phyloP scores from a whole-genome alignment of 305 asterid genomes.

The Rubia peregrina region DNA sequence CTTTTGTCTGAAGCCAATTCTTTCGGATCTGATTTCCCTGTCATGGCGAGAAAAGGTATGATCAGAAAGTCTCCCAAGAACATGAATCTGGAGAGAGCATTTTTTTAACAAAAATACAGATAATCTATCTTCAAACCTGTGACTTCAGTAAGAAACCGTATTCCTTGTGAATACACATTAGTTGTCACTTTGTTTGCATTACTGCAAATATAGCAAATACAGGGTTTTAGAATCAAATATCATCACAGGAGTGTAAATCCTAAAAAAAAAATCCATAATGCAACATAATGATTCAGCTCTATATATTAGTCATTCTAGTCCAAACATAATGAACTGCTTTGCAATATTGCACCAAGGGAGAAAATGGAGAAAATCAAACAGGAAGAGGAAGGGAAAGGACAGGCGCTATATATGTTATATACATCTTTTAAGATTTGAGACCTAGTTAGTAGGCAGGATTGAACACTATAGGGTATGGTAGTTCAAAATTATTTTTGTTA shows the following conservation, averaged over 20 bases:
- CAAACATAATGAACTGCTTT: neutral
- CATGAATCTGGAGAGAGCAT: neutral
- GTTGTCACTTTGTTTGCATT: constrained; percentile 82
- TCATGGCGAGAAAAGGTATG: constrained; percentile 4
- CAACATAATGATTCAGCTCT: neutral
- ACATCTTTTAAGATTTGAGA: neutral
- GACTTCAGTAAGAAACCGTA: constrained; percentile 67
- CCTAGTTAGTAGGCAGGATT: neutral
- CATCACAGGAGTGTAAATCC: neutral
- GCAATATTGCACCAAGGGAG: neutral
- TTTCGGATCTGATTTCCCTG: constrained; percentile 35
- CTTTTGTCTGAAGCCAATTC: constrained; percentile 37
- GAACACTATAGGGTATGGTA: neutral
- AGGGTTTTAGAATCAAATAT: constrained; percentile 10
- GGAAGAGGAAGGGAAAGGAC: neutral
- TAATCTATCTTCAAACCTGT: constrained; percentile 39
- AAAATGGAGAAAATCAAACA: neutral
- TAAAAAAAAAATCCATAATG: neutral
- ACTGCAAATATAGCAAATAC: constrained; percentile 32
- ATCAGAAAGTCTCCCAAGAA: constrained; percentile 1
- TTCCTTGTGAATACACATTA: constrained; percentile 72
- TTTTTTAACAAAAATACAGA: neutral
- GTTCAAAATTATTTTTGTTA: neutral
- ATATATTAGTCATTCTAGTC: neutral
- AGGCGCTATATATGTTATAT: neutral